Conservation (phyloP, 495 filamentous ascomycete genomes). For the Arthonia radiata region DNA sequence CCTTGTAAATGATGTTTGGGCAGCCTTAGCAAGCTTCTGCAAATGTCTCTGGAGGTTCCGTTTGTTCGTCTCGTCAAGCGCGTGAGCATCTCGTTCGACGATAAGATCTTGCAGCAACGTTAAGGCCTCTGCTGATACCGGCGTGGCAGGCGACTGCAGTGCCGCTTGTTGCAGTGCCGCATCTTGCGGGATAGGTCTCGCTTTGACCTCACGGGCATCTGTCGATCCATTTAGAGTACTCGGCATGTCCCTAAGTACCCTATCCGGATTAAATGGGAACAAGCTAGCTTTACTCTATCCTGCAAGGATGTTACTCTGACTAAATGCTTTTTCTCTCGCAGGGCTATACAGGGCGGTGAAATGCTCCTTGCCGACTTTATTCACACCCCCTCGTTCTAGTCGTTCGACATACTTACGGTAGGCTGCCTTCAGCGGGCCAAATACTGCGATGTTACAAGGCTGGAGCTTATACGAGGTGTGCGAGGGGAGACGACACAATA, state of each 20-base stretch:
- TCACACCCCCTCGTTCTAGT: constrained; percentile 2
- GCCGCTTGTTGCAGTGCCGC: constrained; percentile 3
- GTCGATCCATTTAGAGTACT: constrained; percentile 2
- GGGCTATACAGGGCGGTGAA: constrained; percentile 5
- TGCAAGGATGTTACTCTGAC: constrained; percentile 3
- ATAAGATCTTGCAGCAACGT: constrained; percentile 3
- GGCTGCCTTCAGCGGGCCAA: constrained; percentile 2
- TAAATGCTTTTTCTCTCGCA: constrained; percentile 4
- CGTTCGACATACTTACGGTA: constrained; percentile 2
- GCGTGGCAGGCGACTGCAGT: too few species aligned
- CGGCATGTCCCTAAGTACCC: constrained; percentile 5
- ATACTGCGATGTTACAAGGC: constrained; percentile 11
- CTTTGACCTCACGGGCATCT: constrained; percentile 1
- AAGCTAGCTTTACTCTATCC: constrained; percentile 4
- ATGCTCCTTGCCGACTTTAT: constrained; percentile 4
- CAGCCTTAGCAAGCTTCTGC: constrained; percentile 4
- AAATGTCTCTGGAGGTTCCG: too few species aligned
- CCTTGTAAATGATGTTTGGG: constrained; percentile 2
- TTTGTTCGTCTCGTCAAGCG: constrained; percentile 2
- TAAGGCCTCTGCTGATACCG: constrained; percentile 4
- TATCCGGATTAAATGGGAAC: constrained; percentile 4
- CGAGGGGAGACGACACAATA: constrained; percentile 12
- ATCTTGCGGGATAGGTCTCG: constrained; percentile 1
- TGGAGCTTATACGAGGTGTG: constrained; percentile 12
- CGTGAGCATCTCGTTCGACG: constrained; percentile 1